Percentiles rank a stretch among this genome's conserved stretches.
These are phyloP conservation scores for Rosa lucieae DNA, from an alignment of 306 rosid genomes.

Conservation along the genomic window DNA sequence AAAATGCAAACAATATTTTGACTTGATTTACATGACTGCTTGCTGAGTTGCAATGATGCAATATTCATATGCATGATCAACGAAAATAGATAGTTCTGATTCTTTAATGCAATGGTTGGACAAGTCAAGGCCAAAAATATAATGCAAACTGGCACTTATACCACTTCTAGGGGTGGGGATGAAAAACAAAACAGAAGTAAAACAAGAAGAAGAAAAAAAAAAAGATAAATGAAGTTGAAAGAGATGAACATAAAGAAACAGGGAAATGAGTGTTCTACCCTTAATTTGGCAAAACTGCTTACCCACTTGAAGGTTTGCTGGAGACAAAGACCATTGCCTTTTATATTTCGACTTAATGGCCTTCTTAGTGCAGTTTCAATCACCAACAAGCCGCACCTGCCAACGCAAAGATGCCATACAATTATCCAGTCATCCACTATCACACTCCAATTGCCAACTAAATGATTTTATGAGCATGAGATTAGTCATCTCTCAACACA, in stretches of 20 bases:
- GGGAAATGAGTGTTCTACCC: neutral
- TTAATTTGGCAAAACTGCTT: conserved; percentile 4
- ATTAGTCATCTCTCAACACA: conserved; percentile 4
- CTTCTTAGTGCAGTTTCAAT: neutral
- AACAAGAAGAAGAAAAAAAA: neutral
- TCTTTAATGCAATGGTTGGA: neutral
- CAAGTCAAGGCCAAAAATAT: neutral
- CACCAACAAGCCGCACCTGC: neutral
- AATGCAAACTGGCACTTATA: neutral
- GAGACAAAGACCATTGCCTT: neutral
- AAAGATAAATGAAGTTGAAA: neutral
- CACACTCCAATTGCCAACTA: neutral
- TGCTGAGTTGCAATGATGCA: neutral
- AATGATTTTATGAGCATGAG: neutral
- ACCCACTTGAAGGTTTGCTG: neutral
- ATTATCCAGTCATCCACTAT: neutral
- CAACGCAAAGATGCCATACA: neutral
- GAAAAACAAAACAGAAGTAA: too few relatives aligned
- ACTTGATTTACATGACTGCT: neutral
- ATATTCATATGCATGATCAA: neutral
- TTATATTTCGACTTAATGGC: neutral
- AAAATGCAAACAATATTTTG: neutral
- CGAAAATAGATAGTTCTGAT: neutral
- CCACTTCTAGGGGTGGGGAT: neutral
- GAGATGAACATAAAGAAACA: neutral